Evolutionary conservation across 108 stramenopile genomes (phyloP), one percentile per base, ranked within the genome.

Genomic region (Fragilaria radians): DNA sequence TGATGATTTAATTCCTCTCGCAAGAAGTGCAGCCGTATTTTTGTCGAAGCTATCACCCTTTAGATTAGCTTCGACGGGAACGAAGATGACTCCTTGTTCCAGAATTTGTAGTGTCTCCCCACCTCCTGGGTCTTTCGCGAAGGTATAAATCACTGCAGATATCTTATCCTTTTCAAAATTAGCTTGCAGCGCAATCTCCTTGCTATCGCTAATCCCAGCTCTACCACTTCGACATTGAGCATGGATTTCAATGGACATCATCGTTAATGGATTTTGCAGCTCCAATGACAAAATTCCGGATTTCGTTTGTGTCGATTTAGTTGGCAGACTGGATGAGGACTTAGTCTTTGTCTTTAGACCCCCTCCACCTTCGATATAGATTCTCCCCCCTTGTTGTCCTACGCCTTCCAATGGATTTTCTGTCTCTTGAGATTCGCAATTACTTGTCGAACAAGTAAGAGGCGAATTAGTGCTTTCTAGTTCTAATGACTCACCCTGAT

Each of bases 191-290:
- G 92, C 78, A 36, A 90, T 88, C 32, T 74, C 70, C 48, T 73
- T 86, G 17, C 83, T 73, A 58, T 86, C 86, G 49, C 73, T 74
- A 5, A 73, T 29, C 4, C 83, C 81, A 28, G 66, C 70, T 29
- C 68, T 67, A n/a, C 80, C 84, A 17, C 66, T 81, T 29, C 92
- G 64, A 57, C 88, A 90, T 59, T 93, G 92, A 5, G 86, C 85
- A 74, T 93, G 92, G 42, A 90, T 73, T 63, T 93, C 92, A 30
- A 93, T 72, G 1, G 83, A 75, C 82, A 93, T 84, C 52, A 88
- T 66, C 17, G 92, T 82, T 7, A 93, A 46, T n/a, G 90, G 90
- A 14, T 73, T 46, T 7, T 74, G 72, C 22, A 76, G 31, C 22
- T 64, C 60, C 18, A 58, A 11, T 5, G 28, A 29, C 21, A 9